These are phyloP conservation scores for Geotrichum phurueaensis DNA, from an alignment of 1,139 yeast genomes.

Conservation along the genomic window DNA sequence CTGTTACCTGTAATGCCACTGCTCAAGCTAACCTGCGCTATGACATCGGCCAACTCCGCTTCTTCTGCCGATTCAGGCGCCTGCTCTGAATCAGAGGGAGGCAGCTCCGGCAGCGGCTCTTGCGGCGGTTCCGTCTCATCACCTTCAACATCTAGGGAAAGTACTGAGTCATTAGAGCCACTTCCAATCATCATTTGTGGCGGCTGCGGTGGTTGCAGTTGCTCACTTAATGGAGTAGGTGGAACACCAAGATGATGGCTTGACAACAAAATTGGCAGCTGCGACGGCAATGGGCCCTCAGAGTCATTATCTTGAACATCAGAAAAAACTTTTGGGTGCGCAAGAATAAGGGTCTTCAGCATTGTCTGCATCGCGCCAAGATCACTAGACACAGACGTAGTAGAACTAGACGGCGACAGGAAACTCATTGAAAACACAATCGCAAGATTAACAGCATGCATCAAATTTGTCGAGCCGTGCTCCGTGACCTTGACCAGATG, in stretches of 20 bases:
- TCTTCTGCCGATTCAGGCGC: not conserved
- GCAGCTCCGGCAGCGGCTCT: not conserved
- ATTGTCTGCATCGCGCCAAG: constrained; percentile 37
- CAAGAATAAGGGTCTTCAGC: constrained; percentile 34
- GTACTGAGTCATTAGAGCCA: not conserved
- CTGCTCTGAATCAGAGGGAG: not conserved
- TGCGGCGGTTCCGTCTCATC: not conserved
- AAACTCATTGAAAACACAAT: constrained; percentile 66
- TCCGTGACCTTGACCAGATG: constrained; percentile 60
- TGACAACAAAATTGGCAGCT: not conserved
- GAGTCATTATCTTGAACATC: constrained; percentile 13
- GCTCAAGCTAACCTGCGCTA: not conserved
- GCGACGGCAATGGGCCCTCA: constrained; percentile 10
- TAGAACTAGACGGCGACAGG: constrained; percentile 32
- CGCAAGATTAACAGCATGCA: constrained; percentile 76
- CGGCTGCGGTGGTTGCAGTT: not conserved
- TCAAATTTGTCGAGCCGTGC: constrained; percentile 56
- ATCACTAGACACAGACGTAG: constrained; percentile 27
- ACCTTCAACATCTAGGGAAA: not conserved
- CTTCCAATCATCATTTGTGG: not conserved
- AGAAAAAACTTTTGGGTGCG: constrained; percentile 30
- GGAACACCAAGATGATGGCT: constrained; percentile 12
- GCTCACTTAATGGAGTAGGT: not conserved
- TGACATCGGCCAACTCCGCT: not conserved
- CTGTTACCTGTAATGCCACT: not conserved